Base-by-base conservation (phyloP, 148 eudicot genomes). In the Rhododendron henanense region DNA sequence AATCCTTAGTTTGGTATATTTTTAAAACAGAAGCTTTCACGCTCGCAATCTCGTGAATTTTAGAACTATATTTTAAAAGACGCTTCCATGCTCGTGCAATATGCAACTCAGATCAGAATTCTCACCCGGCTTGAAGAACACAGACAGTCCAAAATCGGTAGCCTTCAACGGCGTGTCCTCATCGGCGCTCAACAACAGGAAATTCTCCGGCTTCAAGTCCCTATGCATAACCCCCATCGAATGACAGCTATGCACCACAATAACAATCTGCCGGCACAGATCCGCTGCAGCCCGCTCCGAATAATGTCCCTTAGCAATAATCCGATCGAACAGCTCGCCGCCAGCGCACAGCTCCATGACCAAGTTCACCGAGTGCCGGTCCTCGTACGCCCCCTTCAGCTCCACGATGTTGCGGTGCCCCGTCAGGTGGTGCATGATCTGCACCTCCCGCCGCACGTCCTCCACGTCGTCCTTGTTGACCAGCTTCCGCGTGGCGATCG, bases 211-310 rank as follows among this genome's bases (percentile, higher is more conserved):
- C 71, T 96, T 96, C 84, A 96, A 94, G 89, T 96, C 99, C 85
- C 99, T 85, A 86, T 96, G 99, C 94, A 96, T 94, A 83, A 96
- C 99, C 6, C 98, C 99, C 99, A 96, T 96, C 1, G 98, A 91
- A 84, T 96, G 98, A 75, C 99, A 96, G 55, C 90, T 91, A 83
- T 94, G 93, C 85, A 96, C 97, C 33, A 95, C 99, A 0, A 93
- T 94, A 41, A 96, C 99, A 76, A 96, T 93, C 93, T 96, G 95
- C 4, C 97, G 71, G 84, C 93, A 96, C 84, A 95, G 33, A 75
- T 16, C 92, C 0, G 98, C 99, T 1, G 99, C 99, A 5, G 95
- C 95, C 0, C 99, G 92, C 86, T 96, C 99, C 0, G 99, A 96
- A 51, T 96, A 96, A 85, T 95, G 98, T 3, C 99, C 99, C 83